Percentiles rank a stretch among this genome's conserved stretches.
phyloP scores from a whole-genome alignment of 1,284 basidiomycete species.

The Ceratobasidium sp. region DNA sequence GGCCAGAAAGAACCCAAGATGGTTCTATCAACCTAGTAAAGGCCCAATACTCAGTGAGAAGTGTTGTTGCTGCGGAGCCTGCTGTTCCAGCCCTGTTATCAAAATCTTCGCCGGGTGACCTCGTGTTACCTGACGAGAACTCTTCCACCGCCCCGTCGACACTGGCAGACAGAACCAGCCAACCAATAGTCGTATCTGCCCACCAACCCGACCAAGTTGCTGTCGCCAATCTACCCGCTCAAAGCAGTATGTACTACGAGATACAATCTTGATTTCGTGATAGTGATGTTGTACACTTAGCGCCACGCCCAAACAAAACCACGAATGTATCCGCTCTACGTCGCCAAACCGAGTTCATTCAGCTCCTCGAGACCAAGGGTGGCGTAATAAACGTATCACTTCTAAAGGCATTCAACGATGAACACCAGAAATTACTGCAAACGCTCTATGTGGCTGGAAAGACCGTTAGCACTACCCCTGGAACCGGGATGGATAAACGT shows the following conservation, averaged over 20 bases:
- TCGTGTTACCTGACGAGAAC: no score
- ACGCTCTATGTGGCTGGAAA: conserved; percentile 63
- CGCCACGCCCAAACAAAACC: not conserved
- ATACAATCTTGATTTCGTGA: no score
- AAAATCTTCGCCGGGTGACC: no score
- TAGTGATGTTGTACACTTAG: not conserved
- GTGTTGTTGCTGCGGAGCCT: no score
- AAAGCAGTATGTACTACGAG: not conserved
- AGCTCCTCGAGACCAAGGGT: conserved; percentile 65
- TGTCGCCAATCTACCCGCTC: not conserved
- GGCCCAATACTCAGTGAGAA: no score
- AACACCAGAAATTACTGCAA: conserved; percentile 66
- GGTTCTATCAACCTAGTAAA: no score
- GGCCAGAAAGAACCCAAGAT: no score
- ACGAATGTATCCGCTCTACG: conserved; percentile 73
- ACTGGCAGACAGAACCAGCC: no score
- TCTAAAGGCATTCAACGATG: conserved; percentile 70
- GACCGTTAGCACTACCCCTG: conserved; percentile 68
- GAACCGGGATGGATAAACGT: conserved; percentile 73
- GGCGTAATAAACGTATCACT: conserved; percentile 67
- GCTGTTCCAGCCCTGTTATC: no score
- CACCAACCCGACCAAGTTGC: not conserved
- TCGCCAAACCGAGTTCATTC: conserved; percentile 76
- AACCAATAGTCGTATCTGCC: no score
- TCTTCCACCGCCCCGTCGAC: no score